Evolutionary conservation across 208 protist genomes (phyloP), one percentile per base, ranked within the genome.

Genomic region (Trichomonas gallinae): DNA sequence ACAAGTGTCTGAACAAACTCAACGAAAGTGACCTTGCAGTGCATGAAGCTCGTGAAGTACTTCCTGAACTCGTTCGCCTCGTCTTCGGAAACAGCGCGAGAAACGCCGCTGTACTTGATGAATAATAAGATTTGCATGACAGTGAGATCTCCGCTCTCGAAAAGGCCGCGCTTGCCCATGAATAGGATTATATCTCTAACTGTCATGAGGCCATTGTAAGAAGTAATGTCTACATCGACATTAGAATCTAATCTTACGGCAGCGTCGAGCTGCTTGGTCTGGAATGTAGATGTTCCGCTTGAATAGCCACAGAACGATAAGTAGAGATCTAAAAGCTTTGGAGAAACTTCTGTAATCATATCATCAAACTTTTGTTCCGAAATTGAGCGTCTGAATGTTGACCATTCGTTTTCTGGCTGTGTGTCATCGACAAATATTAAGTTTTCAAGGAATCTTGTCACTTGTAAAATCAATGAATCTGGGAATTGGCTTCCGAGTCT

Each of bases 371-470:
- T 10, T 26, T 34, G 15, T 48, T 48, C 44, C 38, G 87, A 93
- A 93, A 93, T 51, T 4, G 26, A 51, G 11, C 44, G 42, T 51
- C 87, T 93, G n/a, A 93, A 93, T 31, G 45, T 48, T 11, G 40
- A 34, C 15, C 44, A 51, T 38, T 48, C 26, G 26, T 93, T 93
- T 93, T 93, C 44, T 40, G 87, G 87, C 15, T 34, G 44, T n/a
- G 44, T 51, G 51, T 93, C 87, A 51, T 93, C 87, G 38, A 93
- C 87, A 38, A 93, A 93, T 38, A 93, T 93, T 0, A 26, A 38
- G 45, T 93, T 93, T 93, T 93, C 87, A 17, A 93, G 26, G n/a
- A 93, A 93, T 93, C 87, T 34, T 17, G 87, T 93, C 0, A 93
- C 87, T 38, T 93, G 87, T 38, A 93, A 42, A 51, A 93, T 51